Evolutionary conservation across 2,329 filamentous ascomycete species (phyloP).

Genomic region (Colletotrichum magnum): DNA sequence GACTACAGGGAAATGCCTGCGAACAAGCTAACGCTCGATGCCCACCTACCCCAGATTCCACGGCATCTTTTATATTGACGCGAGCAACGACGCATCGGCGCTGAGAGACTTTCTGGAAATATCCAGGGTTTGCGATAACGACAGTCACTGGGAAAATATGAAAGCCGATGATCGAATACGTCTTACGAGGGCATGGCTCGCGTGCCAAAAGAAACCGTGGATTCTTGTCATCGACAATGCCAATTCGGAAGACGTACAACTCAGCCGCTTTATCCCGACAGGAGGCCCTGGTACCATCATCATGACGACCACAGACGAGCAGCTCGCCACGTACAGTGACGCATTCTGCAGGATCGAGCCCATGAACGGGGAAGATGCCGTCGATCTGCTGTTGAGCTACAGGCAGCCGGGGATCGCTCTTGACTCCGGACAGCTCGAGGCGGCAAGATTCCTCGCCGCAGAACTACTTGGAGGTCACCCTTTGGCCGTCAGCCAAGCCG

Average conservation of each 20-base stretch:
- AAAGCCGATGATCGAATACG: not conserved
- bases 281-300: not conserved
- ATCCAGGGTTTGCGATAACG: not conserved
- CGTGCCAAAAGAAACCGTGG: not conserved
- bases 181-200: not conserved
- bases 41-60: not conserved
- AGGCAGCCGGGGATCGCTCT: not conserved
- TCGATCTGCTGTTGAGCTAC: not conserved
- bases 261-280: not conserved
- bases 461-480: not conserved
- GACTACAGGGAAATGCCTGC: no score
- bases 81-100: not conserved
- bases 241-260: not conserved
- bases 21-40: no score
- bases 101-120: not conserved
- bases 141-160: no score
- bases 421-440: not conserved
- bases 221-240: slow-evolving; percentile 4
- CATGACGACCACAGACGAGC: slow-evolving; percentile 1
- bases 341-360: not conserved
- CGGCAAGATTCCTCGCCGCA: not conserved
- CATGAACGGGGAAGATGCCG: not conserved
- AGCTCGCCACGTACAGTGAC: not conserved
- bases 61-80: slow-evolving; percentile 8
- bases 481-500: not conserved